Base-by-base conservation (phyloP, 768 basidiomycete genomes). In the Serendipita indica region DNA sequence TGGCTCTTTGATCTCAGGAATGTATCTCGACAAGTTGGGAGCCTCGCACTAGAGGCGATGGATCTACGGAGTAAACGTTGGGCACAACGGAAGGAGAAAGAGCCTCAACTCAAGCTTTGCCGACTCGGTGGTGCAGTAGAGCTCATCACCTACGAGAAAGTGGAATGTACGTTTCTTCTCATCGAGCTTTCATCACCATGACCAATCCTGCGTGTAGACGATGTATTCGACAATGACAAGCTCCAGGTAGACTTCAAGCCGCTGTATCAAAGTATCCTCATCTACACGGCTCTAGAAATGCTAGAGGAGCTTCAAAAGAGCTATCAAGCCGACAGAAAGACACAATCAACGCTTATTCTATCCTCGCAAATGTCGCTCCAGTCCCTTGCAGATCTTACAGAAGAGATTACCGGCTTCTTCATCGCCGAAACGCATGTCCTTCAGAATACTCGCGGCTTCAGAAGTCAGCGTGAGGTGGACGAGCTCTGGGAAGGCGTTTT, bases 251-350 rank as follows among this genome's bases (percentile, higher is more conserved):
- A 97, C 70, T 98, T 99, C 74, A 86, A 84, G 64, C 93, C 94
- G 12, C 71, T 99, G 12, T 94, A 90, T 65, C 89, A 97, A 71
- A 94, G 91, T 69, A 92, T 99, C 57, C 96, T 96, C 65, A 97
- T 97, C 61, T 94, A 98, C 70, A 82, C 86, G 59, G 82, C 91
- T 3, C 75, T 99, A 20, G 89, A 93, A 67, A 83, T 84, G n/a
- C 76, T 93, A 34, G 84, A 87, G 39, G 92, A 94, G 63, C 76
- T 98, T 7, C 89, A 90, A 59, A 79, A 78, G 57, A 93, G 84
- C 32, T 99, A 97, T 65, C 94, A 98, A 71, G 89, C 88, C n/a
- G 96, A 99, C 70, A 80, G 96, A 66, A 91, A 94, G 94, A 90
- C 92, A 0, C 96, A 99, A 86, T 94, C 96, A 1, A 87, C 88